phyloP scores from a whole-genome alignment of 2,329 filamentous ascomycete species.

The Penicillium olsonii region DNA sequence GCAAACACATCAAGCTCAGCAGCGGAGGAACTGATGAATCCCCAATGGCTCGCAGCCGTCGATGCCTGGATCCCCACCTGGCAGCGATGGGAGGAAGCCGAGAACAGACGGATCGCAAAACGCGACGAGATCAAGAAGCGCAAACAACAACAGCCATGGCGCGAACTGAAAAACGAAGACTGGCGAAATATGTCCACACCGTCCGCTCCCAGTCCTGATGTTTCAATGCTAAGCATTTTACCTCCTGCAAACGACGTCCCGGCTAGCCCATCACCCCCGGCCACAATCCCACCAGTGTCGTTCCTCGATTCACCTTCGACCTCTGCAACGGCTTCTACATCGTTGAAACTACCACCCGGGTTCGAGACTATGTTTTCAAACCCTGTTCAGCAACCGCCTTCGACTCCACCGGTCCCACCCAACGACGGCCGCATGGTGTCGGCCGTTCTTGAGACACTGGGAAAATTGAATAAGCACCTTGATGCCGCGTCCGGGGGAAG shows the following conservation, averaged over 20 bases:
- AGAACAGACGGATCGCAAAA: constrained; percentile 39
- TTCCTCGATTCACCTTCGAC: constrained; percentile 10
- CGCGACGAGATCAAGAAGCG: constrained; percentile 32
- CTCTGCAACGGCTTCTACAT: neutral
- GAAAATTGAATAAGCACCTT: constrained; percentile 40
- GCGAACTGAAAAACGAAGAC: constrained; percentile 24
- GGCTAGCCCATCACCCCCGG: constrained; percentile 1
- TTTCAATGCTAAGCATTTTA: constrained; percentile 2
- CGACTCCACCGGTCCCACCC: constrained; percentile 15
- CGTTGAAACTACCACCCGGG: constrained; percentile 35
- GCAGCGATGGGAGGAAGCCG: constrained; percentile 41
- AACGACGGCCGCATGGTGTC: constrained; percentile 30
- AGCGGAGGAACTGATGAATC: constrained; percentile 35
- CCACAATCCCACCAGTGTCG: constrained; percentile 5
- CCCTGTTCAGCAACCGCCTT: constrained; percentile 13
- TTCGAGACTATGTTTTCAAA: constrained; percentile 43
- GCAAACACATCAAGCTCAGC: constrained; percentile 3
- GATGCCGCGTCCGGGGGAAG: constrained; percentile 25
- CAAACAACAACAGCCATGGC: constrained; percentile 19
- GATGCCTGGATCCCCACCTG: constrained; percentile 46
- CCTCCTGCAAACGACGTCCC: constrained; percentile 2
- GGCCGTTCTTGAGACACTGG: constrained; percentile 39
- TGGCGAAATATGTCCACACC: neutral
- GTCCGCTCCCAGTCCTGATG: constrained; percentile 3
- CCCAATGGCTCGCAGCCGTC: constrained; percentile 40